Percentiles rank a stretch among this genome's conserved stretches.
These are phyloP conservation scores for Groenewaldozyma auringiensis DNA, from an alignment of 1,139 yeast genomes.

Conservation along the genomic window DNA sequence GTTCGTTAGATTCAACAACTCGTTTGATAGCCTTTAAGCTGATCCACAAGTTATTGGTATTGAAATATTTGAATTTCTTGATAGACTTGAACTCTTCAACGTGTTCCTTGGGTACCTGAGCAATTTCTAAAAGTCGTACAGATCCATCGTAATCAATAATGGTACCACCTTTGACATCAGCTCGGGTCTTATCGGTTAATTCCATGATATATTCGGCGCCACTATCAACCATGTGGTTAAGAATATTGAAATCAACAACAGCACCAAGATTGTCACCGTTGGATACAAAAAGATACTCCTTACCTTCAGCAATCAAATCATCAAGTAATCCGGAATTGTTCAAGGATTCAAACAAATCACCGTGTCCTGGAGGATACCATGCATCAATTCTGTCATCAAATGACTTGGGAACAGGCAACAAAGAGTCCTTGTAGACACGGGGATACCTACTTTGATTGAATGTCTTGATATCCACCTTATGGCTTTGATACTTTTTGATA, in stretches of 20 bases:
- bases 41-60: constrained; percentile 97
- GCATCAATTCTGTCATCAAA: constrained; percentile 68
- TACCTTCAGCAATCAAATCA: constrained; percentile 82
- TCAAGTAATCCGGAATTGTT: constrained; percentile 90
- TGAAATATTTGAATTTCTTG: constrained; percentile 95
- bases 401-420: constrained; percentile 83
- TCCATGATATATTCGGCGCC: constrained; percentile 96
- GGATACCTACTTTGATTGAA: constrained; percentile 97
- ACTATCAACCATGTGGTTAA: constrained; percentile 88
- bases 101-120: constrained; percentile 98
- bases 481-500: constrained; percentile 94
- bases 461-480: constrained; percentile 89
- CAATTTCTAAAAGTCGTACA: constrained; percentile 91
- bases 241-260: constrained; percentile 85
- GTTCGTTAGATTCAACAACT: constrained; percentile 74
- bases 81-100: constrained; percentile 97
- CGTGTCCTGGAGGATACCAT: constrained; percentile 99
- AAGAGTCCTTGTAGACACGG: constrained; percentile 87
- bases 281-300: constrained; percentile 90
- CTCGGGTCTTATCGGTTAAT: constrained; percentile 96
- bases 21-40: constrained; percentile 90
- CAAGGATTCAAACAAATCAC: constrained; percentile 89
- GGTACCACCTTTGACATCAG: constrained; percentile 99
- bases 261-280: constrained; percentile 99
- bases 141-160: constrained; percentile 92